Evolutionary conservation across 352 stramenopile species (phyloP), one percentile per base, ranked within the genome.

Genomic region (Phytophthora colocasiae): DNA sequence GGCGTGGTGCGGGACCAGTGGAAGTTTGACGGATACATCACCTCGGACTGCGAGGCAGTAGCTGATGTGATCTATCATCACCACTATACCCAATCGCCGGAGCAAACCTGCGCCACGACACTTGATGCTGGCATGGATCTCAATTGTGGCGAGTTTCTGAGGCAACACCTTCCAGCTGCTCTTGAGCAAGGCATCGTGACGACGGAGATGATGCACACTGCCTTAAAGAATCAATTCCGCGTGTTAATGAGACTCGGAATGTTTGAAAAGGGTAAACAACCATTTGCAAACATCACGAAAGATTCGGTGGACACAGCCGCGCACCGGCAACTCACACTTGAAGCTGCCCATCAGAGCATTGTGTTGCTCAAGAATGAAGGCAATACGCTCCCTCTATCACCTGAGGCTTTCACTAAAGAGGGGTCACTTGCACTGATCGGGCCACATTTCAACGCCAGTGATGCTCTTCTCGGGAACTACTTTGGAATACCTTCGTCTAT

Each of bases 11-110:
- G 95, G n/a, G 67, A 76, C 2, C 54, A 80, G 52, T 98, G 93
- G 95, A 76, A 83, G 12, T 97, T 97, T 63, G 78, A 97, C 53
- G 95, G 91, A 24, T 98, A 98, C 80, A 85, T 98, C 46, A 93
- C 92, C 4, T 93, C 86, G 19, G 96, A 99, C 69, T 98, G 93
- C 69, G 92, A 78, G 15, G 93, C 95, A 6, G 78, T 98, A 31
- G 68, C 78, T 8, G 85, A 98, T 47, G 70, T 98, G 4, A 78
- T 87, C 15, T 72, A 90, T 45, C 40, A 72, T 4, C 87, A 97
- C 63, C 80, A 96, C 65, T 97, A 89, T 72, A 93, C 81, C 11
- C 78, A 95, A 55, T 76, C 81, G 2, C 78, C 81, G 1, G 71
- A 75, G 34, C 55, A 66, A 34, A 93, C 84, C 9, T 90, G 80